Base-by-base conservation (phyloP, 2,329 filamentous ascomycete species). In the Basipetospora chlamydospora region DNA sequence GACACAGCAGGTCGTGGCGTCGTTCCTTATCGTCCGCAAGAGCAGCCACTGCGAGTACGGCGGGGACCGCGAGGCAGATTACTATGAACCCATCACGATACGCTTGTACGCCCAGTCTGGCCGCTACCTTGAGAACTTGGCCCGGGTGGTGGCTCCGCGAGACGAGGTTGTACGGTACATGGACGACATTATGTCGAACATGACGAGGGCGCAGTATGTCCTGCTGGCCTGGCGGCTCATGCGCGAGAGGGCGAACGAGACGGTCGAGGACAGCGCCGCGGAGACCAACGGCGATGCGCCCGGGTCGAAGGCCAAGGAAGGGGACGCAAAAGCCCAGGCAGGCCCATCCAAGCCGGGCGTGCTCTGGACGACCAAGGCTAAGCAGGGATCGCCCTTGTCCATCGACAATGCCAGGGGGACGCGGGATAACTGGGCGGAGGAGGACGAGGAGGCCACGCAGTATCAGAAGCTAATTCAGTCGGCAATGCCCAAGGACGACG, bases 11-110 rank as follows among this genome's bases (percentile, higher is more conserved):
- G 68, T 82, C 2, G 67, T 85, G 29, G 77, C 77, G 3, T 87
- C 80, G 1, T 90, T 88, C 49, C 61, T 90, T 9, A 74, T 87
- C 41, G 79, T 83, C 5, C 75, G 80, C 33, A 79, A 78, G 52
- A 80, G 77, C 21, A 77, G 74, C 45, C 64, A 61, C n/a, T 70
- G 73, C 2, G 75, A 80, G 45, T 73, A 75, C 40, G 66, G 69
- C 39, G 71, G 70, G n/a, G 70, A 79, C 42, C 71, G 70, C 1
- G 58, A 63, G 7, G 56, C 78, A 10, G 76, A 85, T 47, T 84
- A 81, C 55, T 88, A 85, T 50, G 79, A 87, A 45, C 81, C 82
- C 2, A 67, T 87, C 20, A 79, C 68, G 0, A 67, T 81, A 36
- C 66, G 73, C 13, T 54, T 81, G 17, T 66, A 65, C 39, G 63